Evolutionary conservation across 345 rosid genomes (phyloP), one percentile per base, ranked within the genome.

Genomic region (Euclidium syriacum): DNA sequence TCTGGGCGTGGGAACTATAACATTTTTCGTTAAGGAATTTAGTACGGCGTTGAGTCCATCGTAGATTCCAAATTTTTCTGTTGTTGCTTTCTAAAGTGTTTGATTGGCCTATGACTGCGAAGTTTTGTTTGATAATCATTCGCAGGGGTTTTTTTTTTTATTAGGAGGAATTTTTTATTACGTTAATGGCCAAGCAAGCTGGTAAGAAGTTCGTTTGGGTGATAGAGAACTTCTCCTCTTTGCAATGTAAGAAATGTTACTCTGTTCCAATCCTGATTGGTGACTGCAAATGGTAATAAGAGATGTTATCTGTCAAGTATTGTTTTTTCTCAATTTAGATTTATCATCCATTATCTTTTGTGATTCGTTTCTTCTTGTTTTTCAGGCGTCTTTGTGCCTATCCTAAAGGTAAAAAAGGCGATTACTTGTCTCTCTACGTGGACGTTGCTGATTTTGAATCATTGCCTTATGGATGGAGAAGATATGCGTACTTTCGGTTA

Each of bases 401-500:
- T 29, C 91, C 95, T 1, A 84, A 80, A 49, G 95, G 95, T 55
- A 87, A 85, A 83, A 57, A 86, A 73, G 7, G 7, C 6, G 62
- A 87, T 82, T 61, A 79, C 82, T 71, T 62, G 83, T 78, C 95
- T 6, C 69, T 87, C 80, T 85, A 87, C 60, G 59, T 87, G 54
- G 88, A 85, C 74, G 95, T 83, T 65, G 88, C 86, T 0, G 89
- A 85, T 68, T 78, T 88, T 22, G 15, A 72, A 5, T 46, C 81
- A 6, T 58, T 87, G 77, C 81, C 91, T 0, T 74, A 80, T 57
- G 91, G 89, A 52, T 87, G 95, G 95, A 81, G 84, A 71, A 75
- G 88, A 81, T 78, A 75, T 30, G 85, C 89, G 1, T 84, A 78
- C 48, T 87, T 85, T 50, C 79, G 80, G 70, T 71, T 87, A 74